These are phyloP conservation scores for Heterobasidion occidentale DNA, from an alignment of 1,284 basidiomycete genomes.

Conservation along the genomic window DNA sequence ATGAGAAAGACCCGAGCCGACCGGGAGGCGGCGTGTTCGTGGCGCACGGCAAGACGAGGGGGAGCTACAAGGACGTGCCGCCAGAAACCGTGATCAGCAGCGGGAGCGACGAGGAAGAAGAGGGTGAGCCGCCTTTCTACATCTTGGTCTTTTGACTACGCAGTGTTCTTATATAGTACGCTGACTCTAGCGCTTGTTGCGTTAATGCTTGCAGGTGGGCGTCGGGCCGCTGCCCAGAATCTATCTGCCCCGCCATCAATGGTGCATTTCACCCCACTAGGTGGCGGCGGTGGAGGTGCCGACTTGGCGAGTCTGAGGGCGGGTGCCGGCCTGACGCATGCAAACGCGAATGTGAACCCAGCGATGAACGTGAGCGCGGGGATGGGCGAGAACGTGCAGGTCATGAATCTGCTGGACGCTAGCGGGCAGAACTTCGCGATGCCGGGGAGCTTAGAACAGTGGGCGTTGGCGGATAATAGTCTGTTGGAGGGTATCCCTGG, in stretches of 20 bases:
- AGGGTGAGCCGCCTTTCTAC: slow-evolving; percentile 26
- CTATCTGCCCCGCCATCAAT: slow-evolving; percentile 18
- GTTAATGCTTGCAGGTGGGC: background rate
- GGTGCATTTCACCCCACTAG: slow-evolving; percentile 49
- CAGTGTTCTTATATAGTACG: too few relatives aligned
- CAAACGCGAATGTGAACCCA: slow-evolving; percentile 54
- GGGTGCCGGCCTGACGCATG: slow-evolving; percentile 4
- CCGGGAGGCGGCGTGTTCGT: slow-evolving; percentile 84
- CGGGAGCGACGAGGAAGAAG: slow-evolving; percentile 34
- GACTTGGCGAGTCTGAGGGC: slow-evolving; percentile 13
- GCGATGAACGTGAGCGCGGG: slow-evolving; percentile 25
- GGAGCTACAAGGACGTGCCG: slow-evolving; percentile 49
- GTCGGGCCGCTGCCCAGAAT: too few relatives aligned
- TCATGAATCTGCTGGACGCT: slow-evolving; percentile 65
- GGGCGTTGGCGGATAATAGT: slow-evolving; percentile 60
- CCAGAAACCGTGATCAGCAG: slow-evolving; percentile 50
- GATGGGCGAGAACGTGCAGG: slow-evolving; percentile 40
- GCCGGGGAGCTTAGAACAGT: slow-evolving; percentile 42
- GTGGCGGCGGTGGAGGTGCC: slow-evolving; percentile 7
- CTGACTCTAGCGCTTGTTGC: background rate
- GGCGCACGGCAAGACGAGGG: slow-evolving; percentile 47
- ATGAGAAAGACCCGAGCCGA: slow-evolving; percentile 65
- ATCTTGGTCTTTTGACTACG: background rate
- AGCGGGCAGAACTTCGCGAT: slow-evolving; percentile 13
- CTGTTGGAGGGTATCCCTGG: slow-evolving; percentile 77